phyloP scores from a whole-genome alignment of 805 yeast genomes.

The Metschnikowia proteae region DNA sequence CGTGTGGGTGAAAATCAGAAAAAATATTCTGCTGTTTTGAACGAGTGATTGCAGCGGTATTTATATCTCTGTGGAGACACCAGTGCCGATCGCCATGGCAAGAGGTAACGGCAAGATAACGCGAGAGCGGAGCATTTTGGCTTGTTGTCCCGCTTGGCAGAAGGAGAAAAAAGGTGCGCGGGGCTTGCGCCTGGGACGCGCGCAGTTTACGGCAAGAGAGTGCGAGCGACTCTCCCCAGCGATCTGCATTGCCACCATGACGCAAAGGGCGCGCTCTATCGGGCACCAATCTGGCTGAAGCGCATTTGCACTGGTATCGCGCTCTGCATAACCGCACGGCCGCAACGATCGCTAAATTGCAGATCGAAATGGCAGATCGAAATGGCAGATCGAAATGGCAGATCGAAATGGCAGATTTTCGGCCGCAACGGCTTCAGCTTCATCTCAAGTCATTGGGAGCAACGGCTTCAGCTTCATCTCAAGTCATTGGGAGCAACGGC shows the following conservation, averaged over 20 bases:
- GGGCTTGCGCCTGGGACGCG: neutral
- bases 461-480: too few species aligned
- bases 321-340: too few species aligned
- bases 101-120: conserved; percentile 7
- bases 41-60: neutral
- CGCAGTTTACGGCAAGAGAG: neutral
- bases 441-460: too few species aligned
- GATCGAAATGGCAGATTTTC: too few species aligned
- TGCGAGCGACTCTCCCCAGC: neutral
- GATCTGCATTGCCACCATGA: neutral
- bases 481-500: too few species aligned
- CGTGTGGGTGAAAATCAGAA: neutral
- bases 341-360: too few species aligned
- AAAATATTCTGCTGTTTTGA: neutral
- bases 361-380: too few species aligned
- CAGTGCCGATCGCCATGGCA: neutral
- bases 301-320: too few species aligned
- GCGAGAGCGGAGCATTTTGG: conserved; percentile 2
- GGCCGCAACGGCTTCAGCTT: too few species aligned
- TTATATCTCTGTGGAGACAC: neutral
- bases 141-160: conserved; percentile 1
- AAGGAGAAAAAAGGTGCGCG: neutral
- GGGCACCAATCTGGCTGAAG: neutral
- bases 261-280: neutral
- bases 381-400: too few species aligned